A percentile compares a stretch with the other conserved stretches of the same genome.
These are phyloP conservation scores for Inga oerstediana DNA, from an alignment of 306 rosid genomes.

Conservation along the genomic window DNA sequence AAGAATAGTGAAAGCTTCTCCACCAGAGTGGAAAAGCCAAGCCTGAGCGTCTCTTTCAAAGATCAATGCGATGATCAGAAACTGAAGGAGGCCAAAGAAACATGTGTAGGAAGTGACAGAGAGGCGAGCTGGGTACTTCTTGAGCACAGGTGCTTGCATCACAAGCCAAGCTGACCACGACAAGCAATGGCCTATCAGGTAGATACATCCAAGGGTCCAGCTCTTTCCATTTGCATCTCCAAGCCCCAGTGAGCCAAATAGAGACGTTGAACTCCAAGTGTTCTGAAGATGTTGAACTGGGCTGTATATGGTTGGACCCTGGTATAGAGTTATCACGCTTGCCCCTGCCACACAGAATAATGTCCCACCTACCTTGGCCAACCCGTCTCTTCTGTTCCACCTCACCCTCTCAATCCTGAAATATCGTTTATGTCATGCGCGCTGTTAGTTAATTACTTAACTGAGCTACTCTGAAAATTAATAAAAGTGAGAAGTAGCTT, in stretches of 20 bases:
- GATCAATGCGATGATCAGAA: conserved; percentile 62
- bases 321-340: conserved; percentile 85
- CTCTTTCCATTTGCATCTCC: conserved; percentile 85
- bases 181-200: conserved; percentile 87
- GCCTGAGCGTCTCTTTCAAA: conserved; percentile 74
- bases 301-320: conserved; percentile 87
- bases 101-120: conserved; percentile 94
- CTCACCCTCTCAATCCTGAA: conserved; percentile 78
- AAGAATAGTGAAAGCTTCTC: conserved; percentile 78
- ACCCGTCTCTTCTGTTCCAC: conserved; percentile 81
- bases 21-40: conserved; percentile 88
- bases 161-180: conserved; percentile 99
- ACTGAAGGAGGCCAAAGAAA: conserved; percentile 91
- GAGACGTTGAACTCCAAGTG: neutral
- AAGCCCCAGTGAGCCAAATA: conserved; percentile 39
- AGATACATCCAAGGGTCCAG: conserved; percentile 91
- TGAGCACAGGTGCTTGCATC: conserved; percentile 84
- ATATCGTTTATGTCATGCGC: neutral
- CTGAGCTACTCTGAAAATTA: neutral
- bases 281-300: conserved; percentile 51
- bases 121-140: conserved; percentile 96
- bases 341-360: conserved; percentile 86
- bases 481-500: neutral
- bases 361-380: conserved; percentile 75
- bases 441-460: neutral